Evolutionary conservation across 495 filamentous ascomycete genomes (phyloP).

Genomic region (Oidiodendron maius): DNA sequence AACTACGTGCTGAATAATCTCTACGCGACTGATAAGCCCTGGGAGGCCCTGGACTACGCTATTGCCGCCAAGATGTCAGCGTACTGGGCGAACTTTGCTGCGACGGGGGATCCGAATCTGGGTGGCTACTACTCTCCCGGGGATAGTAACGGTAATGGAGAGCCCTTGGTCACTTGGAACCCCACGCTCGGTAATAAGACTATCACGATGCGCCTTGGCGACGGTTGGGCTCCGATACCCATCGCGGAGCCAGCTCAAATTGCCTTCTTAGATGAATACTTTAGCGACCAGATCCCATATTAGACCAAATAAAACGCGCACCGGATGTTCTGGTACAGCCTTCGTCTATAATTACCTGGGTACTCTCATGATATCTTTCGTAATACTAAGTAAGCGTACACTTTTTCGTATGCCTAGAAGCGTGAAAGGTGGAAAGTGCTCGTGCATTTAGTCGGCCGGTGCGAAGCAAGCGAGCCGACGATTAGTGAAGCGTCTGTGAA

Average conservation of each 20-base stretch:
- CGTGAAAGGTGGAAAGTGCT: no score
- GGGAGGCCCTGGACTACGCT: constrained; percentile 7
- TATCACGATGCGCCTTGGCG: constrained; percentile 8
- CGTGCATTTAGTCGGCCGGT: no score
- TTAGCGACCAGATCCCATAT: constrained; percentile 7
- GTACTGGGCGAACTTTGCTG: constrained; percentile 18
- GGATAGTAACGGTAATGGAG: constrained; percentile 1
- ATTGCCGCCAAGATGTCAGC: constrained; percentile 14
- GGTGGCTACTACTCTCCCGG: constrained; percentile 5
- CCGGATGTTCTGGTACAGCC: no score
- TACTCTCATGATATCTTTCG: no score
- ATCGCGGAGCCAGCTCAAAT: constrained; percentile 7
- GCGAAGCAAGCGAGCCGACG: no score
- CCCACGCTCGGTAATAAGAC: neutral
- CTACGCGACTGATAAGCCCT: constrained; percentile 10
- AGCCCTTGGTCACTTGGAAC: neutral
- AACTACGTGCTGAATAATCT: constrained; percentile 16
- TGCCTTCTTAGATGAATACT: constrained; percentile 6
- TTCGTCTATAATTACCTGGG: no score
- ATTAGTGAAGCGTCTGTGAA: no score
- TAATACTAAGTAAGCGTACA: no score
- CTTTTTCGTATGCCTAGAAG: no score
- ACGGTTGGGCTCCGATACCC: constrained; percentile 6
- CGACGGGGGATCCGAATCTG: constrained; percentile 12
- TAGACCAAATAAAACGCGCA: no score